phyloP scores from a whole-genome alignment of 2,329 filamentous ascomycete species.

The Beauveria caledonica region DNA sequence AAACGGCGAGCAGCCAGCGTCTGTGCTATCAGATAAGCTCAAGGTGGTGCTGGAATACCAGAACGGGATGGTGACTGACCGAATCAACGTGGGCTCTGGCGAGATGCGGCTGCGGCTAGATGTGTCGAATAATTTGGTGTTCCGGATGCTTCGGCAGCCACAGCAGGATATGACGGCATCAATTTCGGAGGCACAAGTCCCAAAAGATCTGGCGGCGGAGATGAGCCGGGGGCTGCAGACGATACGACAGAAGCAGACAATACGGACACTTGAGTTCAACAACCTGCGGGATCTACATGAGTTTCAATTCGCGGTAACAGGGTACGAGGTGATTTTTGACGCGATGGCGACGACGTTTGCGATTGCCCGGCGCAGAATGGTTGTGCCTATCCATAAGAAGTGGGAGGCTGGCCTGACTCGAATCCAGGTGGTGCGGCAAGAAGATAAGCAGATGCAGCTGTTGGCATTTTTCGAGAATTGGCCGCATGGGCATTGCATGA shows the following conservation, averaged over 20 bases:
- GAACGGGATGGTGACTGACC: conserved; percentile 71
- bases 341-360: conserved; percentile 65
- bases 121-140: conserved; percentile 49
- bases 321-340: conserved; percentile 69
- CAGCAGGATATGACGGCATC: conserved; percentile 73
- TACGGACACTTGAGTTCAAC: conserved; percentile 65
- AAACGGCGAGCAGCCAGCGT: conserved; percentile 51
- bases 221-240: conserved; percentile 56
- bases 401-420: conserved; percentile 79
- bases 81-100: conserved; percentile 72
- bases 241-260: conserved; percentile 50
- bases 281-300: conserved; percentile 61
- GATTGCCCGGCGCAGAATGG: conserved; percentile 78
- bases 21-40: conserved; percentile 68
- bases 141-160: conserved; percentile 61
- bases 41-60: conserved; percentile 68
- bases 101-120: conserved; percentile 61
- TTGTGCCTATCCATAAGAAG: conserved; percentile 89
- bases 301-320: conserved; percentile 73
- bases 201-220: conserved; percentile 53
- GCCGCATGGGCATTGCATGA: conserved; percentile 79
- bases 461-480: conserved; percentile 86
- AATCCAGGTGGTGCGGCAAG: conserved; percentile 64
- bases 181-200: conserved; percentile 58
- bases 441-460: conserved; percentile 68